Percentiles rank a stretch among this genome's conserved stretches.
These are phyloP conservation scores for Myriosclerotinia duriaeana DNA, from an alignment of 2,329 filamentous ascomycete species.

Conservation along the genomic window DNA sequence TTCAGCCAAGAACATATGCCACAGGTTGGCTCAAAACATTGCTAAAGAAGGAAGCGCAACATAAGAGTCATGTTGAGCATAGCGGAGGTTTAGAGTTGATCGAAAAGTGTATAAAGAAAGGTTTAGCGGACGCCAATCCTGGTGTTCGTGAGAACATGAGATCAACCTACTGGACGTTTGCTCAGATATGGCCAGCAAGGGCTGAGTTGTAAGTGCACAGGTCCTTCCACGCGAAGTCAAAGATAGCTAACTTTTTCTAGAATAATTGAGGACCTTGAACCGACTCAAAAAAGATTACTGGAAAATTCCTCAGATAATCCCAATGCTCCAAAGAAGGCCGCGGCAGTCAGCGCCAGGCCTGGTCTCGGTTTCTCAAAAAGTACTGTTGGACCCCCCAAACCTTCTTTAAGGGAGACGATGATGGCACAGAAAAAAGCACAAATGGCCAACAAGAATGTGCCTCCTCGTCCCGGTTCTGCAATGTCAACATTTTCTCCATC, in stretches of 20 bases:
- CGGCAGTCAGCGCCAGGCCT: constrained; percentile 51
- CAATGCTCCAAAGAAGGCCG: constrained; percentile 59
- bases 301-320: constrained; percentile 84
- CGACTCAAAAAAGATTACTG: constrained; percentile 74
- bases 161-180: constrained; percentile 82
- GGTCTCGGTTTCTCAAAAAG: constrained; percentile 63
- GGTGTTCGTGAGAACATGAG: constrained; percentile 85
- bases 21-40: constrained; percentile 82
- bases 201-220: constrained; percentile 64
- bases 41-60: constrained; percentile 71
- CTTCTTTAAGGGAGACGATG: constrained; percentile 78
- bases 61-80: constrained; percentile 83
- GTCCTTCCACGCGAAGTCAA: not conserved
- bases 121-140: constrained; percentile 85
- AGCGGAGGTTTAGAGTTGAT: constrained; percentile 77
- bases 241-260: constrained; percentile 45
- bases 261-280: constrained; percentile 76
- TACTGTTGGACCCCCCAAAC: constrained; percentile 56
- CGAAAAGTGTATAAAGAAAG: constrained; percentile 86
- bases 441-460: constrained; percentile 53
- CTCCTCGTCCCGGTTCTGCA: constrained; percentile 59
- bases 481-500: constrained; percentile 61
- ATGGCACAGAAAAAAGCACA: constrained; percentile 72
- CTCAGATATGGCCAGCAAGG: constrained; percentile 71
- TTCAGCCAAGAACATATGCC: constrained; percentile 76